A percentile compares a stretch with the other conserved stretches of the same genome.
Evolutionary conservation across 2,329 filamentous ascomycete genomes (phyloP).

Genomic region (Teratosphaeria nubilosa): DNA sequence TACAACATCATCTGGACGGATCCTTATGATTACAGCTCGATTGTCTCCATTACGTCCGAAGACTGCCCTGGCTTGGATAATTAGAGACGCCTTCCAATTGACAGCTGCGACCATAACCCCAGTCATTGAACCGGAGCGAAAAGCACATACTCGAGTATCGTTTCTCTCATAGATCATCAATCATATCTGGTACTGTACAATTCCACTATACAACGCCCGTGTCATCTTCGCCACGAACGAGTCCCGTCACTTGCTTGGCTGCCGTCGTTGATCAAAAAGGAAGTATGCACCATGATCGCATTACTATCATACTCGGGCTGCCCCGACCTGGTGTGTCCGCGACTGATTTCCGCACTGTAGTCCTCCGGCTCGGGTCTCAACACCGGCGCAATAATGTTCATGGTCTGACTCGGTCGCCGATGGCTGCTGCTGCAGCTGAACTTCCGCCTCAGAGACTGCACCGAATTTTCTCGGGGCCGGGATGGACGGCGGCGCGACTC

Average conservation of each 20-base stretch:
- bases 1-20: conserved; percentile 51
- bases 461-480: neutral
- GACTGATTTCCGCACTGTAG: neutral
- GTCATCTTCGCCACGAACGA: neutral
- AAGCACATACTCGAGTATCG: neutral
- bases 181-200: neutral
- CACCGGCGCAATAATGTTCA: neutral
- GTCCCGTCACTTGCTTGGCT: neutral
- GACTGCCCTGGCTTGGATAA: conserved; percentile 45
- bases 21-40: conserved; percentile 39
- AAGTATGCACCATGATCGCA: neutral
- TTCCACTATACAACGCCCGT: neutral
- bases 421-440: neutral
- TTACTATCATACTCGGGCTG: neutral
- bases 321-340: neutral
- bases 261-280: neutral
- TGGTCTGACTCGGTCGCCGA: neutral
- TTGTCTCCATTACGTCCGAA: conserved; percentile 41
- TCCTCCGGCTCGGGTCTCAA: neutral
- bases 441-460: neutral
- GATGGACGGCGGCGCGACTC: neutral
- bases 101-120: neutral
- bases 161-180: neutral
- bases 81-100: conserved; percentile 1
- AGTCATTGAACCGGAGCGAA: neutral